These are phyloP conservation scores for Silene noctiflora DNA, from an alignment of 179 eudicot genomes.

Conservation along the genomic window DNA sequence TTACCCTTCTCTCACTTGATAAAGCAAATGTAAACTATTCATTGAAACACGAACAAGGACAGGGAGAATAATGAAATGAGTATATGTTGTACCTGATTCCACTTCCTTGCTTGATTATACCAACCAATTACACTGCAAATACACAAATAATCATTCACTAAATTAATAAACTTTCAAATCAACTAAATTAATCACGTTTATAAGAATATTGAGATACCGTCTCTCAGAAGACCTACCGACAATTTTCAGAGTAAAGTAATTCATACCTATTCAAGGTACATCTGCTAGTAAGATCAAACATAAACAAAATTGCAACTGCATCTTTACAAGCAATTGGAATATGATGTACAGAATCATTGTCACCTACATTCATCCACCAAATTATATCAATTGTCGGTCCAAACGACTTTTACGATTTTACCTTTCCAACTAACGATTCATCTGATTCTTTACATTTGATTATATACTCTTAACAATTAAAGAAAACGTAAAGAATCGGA, in stretches of 20 bases:
- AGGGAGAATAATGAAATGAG: too few species aligned
- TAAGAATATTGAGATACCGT: too few species aligned
- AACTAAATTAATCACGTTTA: too few species aligned
- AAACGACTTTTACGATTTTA: too few species aligned
- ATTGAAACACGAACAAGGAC: too few species aligned
- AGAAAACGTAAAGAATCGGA: too few species aligned
- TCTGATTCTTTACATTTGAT: background rate
- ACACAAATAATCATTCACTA: background rate
- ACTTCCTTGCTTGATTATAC: slow-evolving; percentile 72
- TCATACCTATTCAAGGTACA: slow-evolving; percentile 67
- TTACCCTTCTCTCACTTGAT: too few species aligned
- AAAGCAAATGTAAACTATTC: too few species aligned
- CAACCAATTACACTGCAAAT: slow-evolving; percentile 67
- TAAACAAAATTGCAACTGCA: slow-evolving; percentile 71
- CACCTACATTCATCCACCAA: slow-evolving; percentile 41
- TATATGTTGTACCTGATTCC: slow-evolving; percentile 53
- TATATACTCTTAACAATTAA: too few species aligned
- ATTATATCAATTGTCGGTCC: background rate
- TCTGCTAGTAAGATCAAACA: slow-evolving; percentile 90
- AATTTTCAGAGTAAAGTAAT: background rate
- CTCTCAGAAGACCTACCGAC: too few species aligned
- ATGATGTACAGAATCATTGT: slow-evolving; percentile 50
- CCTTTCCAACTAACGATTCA: background rate
- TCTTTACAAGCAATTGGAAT: slow-evolving; percentile 85
- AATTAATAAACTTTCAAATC: too few species aligned